Percentiles rank a stretch among this genome's conserved stretches.
Evolutionary conservation across 2,329 filamentous ascomycete genomes (phyloP).

Genomic region (Sporothrix brasiliensis): DNA sequence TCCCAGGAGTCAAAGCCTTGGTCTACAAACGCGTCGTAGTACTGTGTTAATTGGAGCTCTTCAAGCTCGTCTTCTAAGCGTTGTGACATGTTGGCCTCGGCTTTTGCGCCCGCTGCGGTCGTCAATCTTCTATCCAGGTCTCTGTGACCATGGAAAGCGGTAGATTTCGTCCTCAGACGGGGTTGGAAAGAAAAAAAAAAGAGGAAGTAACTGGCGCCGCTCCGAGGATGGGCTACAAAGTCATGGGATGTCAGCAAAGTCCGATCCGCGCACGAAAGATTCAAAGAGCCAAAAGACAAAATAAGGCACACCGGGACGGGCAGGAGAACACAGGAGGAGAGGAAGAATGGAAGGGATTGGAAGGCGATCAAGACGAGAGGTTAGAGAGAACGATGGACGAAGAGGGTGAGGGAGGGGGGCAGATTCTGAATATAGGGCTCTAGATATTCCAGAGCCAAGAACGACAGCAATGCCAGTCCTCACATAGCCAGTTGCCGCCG

Average conservation of each 20-base stretch:
- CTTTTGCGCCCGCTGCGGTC: constrained; percentile 1
- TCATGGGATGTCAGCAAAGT: constrained; percentile 2
- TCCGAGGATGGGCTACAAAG: background rate
- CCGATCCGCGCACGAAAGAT: constrained; percentile 6
- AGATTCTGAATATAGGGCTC: constrained; percentile 10
- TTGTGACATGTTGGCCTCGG: constrained; percentile 55
- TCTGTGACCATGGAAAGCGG: background rate
- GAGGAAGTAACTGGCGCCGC: background rate
- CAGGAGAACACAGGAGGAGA: background rate
- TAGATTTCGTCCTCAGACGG: background rate
- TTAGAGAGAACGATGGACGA: background rate
- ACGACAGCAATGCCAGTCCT: background rate
- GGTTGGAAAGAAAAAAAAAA: background rate
- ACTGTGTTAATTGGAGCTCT: constrained; percentile 78
- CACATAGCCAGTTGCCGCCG: background rate
- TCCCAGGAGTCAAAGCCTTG: constrained; percentile 88
- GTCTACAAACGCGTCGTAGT: constrained; percentile 70
- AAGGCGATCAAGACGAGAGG: constrained; percentile 3
- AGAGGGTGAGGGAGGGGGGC: background rate
- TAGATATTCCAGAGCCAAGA: constrained; percentile 12
- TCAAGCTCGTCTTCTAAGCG: constrained; percentile 67
- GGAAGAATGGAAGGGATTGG: background rate
- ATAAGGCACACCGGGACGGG: background rate
- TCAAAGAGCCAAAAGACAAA: background rate
- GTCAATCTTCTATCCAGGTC: background rate